These are phyloP conservation scores for Pleurostoma richardsiae DNA, from an alignment of 2,329 filamentous ascomycete genomes.

Conservation along the genomic window DNA sequence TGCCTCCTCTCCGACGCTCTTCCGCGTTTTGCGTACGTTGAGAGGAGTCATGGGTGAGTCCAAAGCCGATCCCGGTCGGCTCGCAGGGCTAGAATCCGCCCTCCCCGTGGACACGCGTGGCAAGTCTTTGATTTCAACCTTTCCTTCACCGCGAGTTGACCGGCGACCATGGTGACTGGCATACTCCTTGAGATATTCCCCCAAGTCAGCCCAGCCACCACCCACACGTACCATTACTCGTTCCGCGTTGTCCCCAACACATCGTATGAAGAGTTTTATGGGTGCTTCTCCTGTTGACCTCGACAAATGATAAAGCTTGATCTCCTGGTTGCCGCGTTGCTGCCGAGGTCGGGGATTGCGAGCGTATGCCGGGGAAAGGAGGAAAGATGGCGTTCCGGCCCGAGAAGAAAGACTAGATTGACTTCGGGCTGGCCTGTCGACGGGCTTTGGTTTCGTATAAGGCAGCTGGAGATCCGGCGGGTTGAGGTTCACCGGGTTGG, in stretches of 20 bases:
- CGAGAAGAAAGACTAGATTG: conserved; percentile 41
- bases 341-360: conserved; percentile 44
- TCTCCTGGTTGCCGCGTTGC: conserved; percentile 59
- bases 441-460: conserved; percentile 24
- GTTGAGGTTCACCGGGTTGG: conserved; percentile 44
- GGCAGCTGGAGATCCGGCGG: conserved; percentile 53
- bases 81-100: conserved; percentile 24
- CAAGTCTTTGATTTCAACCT: conserved; percentile 54
- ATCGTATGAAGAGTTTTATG: conserved; percentile 90
- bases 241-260: conserved; percentile 84
- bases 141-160: conserved; percentile 42
- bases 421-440: conserved; percentile 36
- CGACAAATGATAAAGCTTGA: conserved; percentile 88
- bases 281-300: conserved; percentile 78
- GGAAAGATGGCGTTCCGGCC: conserved; percentile 63
- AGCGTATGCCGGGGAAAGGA: conserved; percentile 56
- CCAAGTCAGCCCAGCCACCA: conserved; percentile 95
- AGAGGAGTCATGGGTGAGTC: conserved; percentile 42
- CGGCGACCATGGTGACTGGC: conserved; percentile 85
- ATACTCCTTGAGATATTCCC: conserved; percentile 91
- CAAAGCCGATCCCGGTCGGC: conserved; percentile 26
- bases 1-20: conserved; percentile 31
- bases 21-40: conserved; percentile 49
- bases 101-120: conserved; percentile 24
- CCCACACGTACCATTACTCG: conserved; percentile 97